These are phyloP conservation scores for Puccinellia tenuiflora DNA, from an alignment of 176 grass and related monocot species.

Conservation along the genomic window DNA sequence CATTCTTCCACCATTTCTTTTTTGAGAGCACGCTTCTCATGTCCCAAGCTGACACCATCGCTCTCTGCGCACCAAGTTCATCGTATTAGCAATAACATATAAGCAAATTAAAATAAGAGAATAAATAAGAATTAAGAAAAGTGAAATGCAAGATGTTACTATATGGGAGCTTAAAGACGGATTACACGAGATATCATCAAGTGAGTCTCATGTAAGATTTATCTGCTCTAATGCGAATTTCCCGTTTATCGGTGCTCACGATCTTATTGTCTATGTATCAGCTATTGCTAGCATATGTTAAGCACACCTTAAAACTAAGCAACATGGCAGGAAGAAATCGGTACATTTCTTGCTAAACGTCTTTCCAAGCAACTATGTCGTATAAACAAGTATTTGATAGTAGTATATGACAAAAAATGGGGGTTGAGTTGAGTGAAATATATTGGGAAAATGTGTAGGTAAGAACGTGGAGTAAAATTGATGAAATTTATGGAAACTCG, in stretches of 20 bases:
- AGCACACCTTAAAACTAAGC: neutral
- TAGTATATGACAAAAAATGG: neutral
- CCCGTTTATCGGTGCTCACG: neutral
- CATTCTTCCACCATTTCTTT: neutral
- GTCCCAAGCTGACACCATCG: neutral
- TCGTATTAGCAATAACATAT: neutral
- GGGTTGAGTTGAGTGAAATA: neutral
- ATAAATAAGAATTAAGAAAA: neutral
- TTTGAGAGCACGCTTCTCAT: neutral
- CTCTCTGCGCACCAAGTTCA: neutral
- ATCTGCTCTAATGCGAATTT: neutral
- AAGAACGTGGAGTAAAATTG: too few relatives aligned
- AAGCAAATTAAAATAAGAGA: neutral
- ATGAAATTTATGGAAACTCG: too few relatives aligned
- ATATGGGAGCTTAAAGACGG: neutral
- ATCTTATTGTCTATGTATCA: neutral
- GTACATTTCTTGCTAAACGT: neutral
- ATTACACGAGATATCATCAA: neutral
- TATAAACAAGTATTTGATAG: neutral
- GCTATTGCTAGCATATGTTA: neutral
- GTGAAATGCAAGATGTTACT: neutral
- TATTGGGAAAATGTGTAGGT: neutral
- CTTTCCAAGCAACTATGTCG: neutral
- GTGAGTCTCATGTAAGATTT: too few relatives aligned
- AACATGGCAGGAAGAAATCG: neutral